A percentile compares a stretch with the other conserved stretches of the same genome.
Evolutionary conservation across 2,329 filamentous ascomycete species (phyloP).

Genomic region (Curvularia verruculosa): DNA sequence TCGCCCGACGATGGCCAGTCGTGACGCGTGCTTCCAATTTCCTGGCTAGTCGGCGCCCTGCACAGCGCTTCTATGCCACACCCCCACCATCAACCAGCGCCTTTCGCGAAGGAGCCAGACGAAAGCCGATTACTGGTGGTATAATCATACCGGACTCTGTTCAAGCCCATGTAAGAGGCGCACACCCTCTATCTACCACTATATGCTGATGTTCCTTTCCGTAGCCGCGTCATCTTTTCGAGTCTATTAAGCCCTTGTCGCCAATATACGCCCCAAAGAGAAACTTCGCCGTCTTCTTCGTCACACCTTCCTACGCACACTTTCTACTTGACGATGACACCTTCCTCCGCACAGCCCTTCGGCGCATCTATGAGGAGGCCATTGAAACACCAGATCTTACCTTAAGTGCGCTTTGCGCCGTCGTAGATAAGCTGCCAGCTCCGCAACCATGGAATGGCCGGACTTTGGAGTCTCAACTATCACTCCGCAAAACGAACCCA

Average conservation of each 20-base stretch:
- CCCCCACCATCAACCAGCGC: slow-evolving; percentile 4
- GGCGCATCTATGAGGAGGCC: slow-evolving; percentile 19
- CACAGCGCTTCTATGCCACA: slow-evolving; percentile 16
- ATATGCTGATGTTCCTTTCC: slow-evolving; percentile 17
- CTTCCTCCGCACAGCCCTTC: slow-evolving; percentile 38
- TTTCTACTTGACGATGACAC: slow-evolving; percentile 35
- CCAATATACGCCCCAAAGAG: background rate
- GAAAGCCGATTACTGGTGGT: slow-evolving; percentile 24
- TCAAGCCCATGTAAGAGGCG: slow-evolving; percentile 24
- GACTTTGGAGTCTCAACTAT: slow-evolving; percentile 1
- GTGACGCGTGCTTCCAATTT: slow-evolving; percentile 23
- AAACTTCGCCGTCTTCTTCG: slow-evolving; percentile 38
- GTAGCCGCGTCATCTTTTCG: slow-evolving; percentile 32
- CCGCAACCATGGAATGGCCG: slow-evolving; percentile 14
- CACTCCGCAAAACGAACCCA: slow-evolving; percentile 9
- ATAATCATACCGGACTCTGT: slow-evolving; percentile 38
- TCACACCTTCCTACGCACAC: slow-evolving; percentile 43
- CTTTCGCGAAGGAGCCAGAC: background rate
- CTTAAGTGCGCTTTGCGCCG: slow-evolving; percentile 40
- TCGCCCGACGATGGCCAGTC: slow-evolving; percentile 37
- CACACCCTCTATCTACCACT: background rate
- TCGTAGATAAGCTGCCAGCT: slow-evolving; percentile 47
- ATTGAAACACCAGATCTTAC: background rate
- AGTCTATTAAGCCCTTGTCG: slow-evolving; percentile 29
- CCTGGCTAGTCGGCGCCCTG: slow-evolving; percentile 8